A percentile compares a stretch with the other conserved stretches of the same genome.
Conservation (phyloP, 2,329 filamentous ascomycete species). For the Diaporthe nobilis region DNA sequence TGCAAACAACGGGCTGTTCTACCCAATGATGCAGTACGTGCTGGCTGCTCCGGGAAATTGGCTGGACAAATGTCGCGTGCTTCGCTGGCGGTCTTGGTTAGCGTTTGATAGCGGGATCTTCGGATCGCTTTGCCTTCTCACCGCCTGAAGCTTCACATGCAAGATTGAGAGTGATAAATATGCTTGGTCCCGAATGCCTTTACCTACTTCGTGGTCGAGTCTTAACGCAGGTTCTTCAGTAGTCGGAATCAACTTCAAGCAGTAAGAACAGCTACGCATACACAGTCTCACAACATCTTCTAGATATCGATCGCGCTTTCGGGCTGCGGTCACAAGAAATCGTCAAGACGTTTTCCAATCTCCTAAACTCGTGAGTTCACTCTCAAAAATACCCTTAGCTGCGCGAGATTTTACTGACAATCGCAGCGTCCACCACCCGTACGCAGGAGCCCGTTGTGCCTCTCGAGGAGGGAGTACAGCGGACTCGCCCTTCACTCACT, state of each 20-base stretch:
- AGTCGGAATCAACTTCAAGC: neutral
- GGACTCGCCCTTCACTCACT: slow-evolving; percentile 73
- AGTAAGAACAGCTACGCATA: too few relatives aligned
- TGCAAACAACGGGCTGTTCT: slow-evolving; percentile 2
- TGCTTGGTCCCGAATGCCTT: neutral
- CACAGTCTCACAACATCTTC: slow-evolving; percentile 5
- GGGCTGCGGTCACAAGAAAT: slow-evolving; percentile 71
- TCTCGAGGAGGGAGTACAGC: slow-evolving; percentile 87
- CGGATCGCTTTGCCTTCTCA: slow-evolving; percentile 29
- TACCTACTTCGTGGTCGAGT: neutral
- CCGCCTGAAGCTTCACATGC: slow-evolving; percentile 30
- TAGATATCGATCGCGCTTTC: slow-evolving; percentile 65
- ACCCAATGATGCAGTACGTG: slow-evolving; percentile 1
- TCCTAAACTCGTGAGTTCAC: slow-evolving; percentile 90
- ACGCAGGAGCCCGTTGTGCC: slow-evolving; percentile 96
- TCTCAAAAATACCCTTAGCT: neutral
- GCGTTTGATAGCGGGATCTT: slow-evolving; percentile 37
- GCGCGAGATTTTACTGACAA: slow-evolving; percentile 47
- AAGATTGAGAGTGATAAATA: slow-evolving; percentile 4
- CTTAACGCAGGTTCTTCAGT: neutral
- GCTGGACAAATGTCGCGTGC: slow-evolving; percentile 8
- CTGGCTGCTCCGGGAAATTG: slow-evolving; percentile 30
- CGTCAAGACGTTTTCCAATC: slow-evolving; percentile 99
- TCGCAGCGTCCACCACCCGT: slow-evolving; percentile 89
- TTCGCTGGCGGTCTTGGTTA: slow-evolving; percentile 30